Evolutionary conservation across 2,329 filamentous ascomycete genomes (phyloP).

Genomic region (Ceratocystis cacaofunesta): DNA sequence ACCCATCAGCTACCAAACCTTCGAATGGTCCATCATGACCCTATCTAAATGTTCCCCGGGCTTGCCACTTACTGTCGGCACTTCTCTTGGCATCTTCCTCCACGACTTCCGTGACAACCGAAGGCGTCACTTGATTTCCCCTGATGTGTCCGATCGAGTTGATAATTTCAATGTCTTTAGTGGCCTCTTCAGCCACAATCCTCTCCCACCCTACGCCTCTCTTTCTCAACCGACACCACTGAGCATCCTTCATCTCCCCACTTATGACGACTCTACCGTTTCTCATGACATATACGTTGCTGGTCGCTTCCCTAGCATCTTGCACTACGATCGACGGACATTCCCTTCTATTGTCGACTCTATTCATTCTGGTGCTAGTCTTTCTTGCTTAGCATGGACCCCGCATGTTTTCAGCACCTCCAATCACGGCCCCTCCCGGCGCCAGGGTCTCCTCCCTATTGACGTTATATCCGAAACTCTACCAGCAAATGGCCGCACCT

Average conservation of each 20-base stretch:
- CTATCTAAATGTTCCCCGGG: slow-evolving; percentile 54
- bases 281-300: slow-evolving; percentile 77
- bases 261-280: slow-evolving; percentile 36
- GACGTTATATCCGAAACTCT: slow-evolving; percentile 17
- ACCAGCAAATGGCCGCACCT: slow-evolving; percentile 41
- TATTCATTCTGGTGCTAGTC: slow-evolving; percentile 67
- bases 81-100: slow-evolving; percentile 64
- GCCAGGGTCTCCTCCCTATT: slow-evolving; percentile 24
- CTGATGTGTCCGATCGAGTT: slow-evolving; percentile 18
- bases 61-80: slow-evolving; percentile 70
- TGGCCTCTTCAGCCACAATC: slow-evolving; percentile 37
- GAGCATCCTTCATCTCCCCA: slow-evolving; percentile 64
- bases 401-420: slow-evolving; percentile 5
- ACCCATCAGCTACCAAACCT: slow-evolving; percentile 53
- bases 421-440: background rate
- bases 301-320: slow-evolving; percentile 73
- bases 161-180: slow-evolving; percentile 23
- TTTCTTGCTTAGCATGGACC: slow-evolving; percentile 49
- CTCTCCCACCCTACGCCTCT: slow-evolving; percentile 47
- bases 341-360: slow-evolving; percentile 66
- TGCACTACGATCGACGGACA: slow-evolving; percentile 77
- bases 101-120: slow-evolving; percentile 52
- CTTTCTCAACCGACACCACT: slow-evolving; percentile 69
- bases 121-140: slow-evolving; percentile 21
- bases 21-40: slow-evolving; percentile 70